Conservation (phyloP, 768 basidiomycete species). For the Amanita subjunquillea region DNA sequence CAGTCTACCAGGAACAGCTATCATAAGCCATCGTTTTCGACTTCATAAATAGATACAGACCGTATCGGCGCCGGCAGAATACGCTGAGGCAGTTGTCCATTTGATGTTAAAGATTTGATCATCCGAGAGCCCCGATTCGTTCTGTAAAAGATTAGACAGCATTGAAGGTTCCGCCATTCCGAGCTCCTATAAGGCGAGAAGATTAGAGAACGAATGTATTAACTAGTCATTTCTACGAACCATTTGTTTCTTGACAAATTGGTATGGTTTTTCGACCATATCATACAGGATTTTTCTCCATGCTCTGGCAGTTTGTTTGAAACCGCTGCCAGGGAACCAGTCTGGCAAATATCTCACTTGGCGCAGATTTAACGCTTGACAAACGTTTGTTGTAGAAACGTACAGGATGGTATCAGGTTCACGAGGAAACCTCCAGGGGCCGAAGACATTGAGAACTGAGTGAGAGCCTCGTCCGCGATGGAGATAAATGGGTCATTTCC, state of each 20-base stretch:
- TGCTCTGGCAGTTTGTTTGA: constrained; percentile 27
- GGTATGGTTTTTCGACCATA: constrained; percentile 26
- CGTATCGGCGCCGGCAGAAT: constrained; percentile 32
- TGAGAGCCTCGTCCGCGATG: constrained; percentile 16
- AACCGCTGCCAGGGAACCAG: constrained; percentile 38
- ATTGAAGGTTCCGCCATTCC: constrained; percentile 25
- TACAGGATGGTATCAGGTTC: constrained; percentile 14
- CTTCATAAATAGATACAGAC: constrained; percentile 2
- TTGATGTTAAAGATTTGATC: constrained; percentile 29
- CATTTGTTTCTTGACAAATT: constrained; percentile 19
- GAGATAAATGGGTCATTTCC: constrained; percentile 21
- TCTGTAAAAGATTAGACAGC: constrained; percentile 21
- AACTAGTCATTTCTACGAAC: constrained; percentile 10
- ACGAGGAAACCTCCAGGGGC: constrained; percentile 21
- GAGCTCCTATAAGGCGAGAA: constrained; percentile 10
- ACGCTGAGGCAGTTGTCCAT: constrained; percentile 38
- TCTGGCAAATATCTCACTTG: constrained; percentile 30
- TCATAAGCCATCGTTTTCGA: not conserved
- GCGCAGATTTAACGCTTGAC: not conserved
- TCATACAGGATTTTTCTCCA: constrained; percentile 22
- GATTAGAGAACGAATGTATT: not conserved
- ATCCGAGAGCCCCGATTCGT: constrained; percentile 14
- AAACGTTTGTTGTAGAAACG: not conserved
- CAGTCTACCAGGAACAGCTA: constrained; percentile 19
- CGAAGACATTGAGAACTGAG: constrained; percentile 13